Conservation (phyloP, 2,329 filamentous ascomycete genomes). For the Aspergillus sp. region DNA sequence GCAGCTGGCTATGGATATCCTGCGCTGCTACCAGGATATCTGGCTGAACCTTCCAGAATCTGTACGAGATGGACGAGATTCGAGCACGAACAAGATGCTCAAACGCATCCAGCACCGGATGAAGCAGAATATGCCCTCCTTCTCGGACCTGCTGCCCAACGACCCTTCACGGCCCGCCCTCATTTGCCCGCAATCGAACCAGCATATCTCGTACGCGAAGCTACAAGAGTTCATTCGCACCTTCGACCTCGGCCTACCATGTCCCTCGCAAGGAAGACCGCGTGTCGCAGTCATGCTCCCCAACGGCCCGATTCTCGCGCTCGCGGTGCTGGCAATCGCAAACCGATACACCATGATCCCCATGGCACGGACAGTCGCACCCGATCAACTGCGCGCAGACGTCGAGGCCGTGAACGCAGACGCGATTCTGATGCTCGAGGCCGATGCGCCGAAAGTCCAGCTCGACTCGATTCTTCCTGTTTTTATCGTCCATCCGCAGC, state of each 20-base stretch:
- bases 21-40: conserved; percentile 11
- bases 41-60: conserved; percentile 5
- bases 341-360: conserved; percentile 59
- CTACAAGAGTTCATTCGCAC: conserved; percentile 10
- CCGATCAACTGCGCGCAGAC: conserved; percentile 57
- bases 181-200: background rate
- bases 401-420: conserved; percentile 53
- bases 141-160: conserved; percentile 1
- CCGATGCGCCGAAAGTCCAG: conserved; percentile 25
- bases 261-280: conserved; percentile 38
- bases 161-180: conserved; percentile 3
- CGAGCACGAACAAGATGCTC: background rate
- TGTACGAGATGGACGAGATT: background rate
- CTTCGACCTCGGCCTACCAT: conserved; percentile 25
- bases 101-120: background rate
- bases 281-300: conserved; percentile 57
- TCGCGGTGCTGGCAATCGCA: conserved; percentile 54
- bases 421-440: conserved; percentile 51
- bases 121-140: background rate
- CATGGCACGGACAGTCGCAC: conserved; percentile 54
- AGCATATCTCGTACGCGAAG: conserved; percentile 6
- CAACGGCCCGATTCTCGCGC: conserved; percentile 59
- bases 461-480: background rate
- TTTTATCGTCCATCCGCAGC: background rate
- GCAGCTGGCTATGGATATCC: conserved; percentile 4